Base-by-base conservation (phyloP, 2,329 filamentous ascomycete genomes). In the Dactylellina parvicollis region DNA sequence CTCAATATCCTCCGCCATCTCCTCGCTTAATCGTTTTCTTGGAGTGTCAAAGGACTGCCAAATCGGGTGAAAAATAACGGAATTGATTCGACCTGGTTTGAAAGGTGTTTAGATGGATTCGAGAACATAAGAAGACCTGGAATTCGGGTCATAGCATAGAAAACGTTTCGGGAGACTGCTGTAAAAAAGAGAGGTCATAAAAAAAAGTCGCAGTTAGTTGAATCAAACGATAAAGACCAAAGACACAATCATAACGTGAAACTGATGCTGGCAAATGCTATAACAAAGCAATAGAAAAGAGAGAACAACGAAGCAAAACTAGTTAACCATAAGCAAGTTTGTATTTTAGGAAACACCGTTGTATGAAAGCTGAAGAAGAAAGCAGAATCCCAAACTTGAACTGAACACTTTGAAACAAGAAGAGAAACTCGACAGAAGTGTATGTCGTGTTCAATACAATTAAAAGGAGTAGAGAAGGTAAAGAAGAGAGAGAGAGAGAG, bases 261-360 rank as follows among this genome's bases (percentile, higher is more conserved):
- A 59, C 24, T 52, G 60, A 73, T 67, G 61, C 65, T 62, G 42
- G 65, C 49, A 54, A 54, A 66, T 71, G 60, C 56, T 56, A 66
- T 47, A 70, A 71, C 57, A 69, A 42, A 47, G 40, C 38, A 32
- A 28, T 24, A 10, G 52, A 57, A 65, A 64, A 14, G 18, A 54
- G 26, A n/a, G 42, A 36, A 42, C 28, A 66, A 55, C 55, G 46
- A 34, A 47, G 32, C 20, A 32, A 57, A 57, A 34, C 14, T 28
- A 30, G 20, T 32, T n/a, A 52, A 20, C 38, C 28, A 32, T 16
- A 65, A 42, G 42, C 49, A 56, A 67, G 55, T 38, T 62, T 70
- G 64, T 60, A 56, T 73, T 56, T 55, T 57, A 30, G 56, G 38
- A 44, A 66, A 65, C 60, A 75, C 70, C 74, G 64, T 42, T 49